A percentile compares a stretch with the other conserved stretches of the same genome.
phyloP scores from a whole-genome alignment of 129 eudicot species.

The sunflower (Helianthus annuus) region DNA sequence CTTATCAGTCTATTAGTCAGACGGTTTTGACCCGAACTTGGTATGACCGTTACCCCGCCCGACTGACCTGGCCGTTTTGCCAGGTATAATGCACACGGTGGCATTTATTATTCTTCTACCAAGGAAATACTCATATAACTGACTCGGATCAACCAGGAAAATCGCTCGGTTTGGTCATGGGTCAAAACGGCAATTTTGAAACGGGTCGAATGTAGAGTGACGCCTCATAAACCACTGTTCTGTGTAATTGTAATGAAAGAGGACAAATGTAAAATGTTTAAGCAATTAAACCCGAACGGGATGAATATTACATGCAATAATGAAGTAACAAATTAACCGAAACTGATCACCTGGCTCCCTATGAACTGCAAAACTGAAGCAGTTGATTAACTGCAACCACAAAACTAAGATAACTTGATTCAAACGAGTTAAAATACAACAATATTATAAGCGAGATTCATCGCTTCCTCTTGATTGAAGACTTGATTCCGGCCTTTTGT shows the following conservation, averaged over 20 bases:
- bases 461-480: slow-evolving; percentile 32
- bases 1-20: no score
- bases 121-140: no score
- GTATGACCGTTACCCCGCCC: no score
- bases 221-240: neutral
- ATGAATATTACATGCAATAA: slow-evolving; percentile 15
- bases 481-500: slow-evolving; percentile 45
- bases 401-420: slow-evolving; percentile 2
- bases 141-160: neutral
- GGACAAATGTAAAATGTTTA: neutral
- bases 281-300: neutral
- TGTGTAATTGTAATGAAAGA: neutral
- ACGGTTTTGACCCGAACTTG: no score
- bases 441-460: slow-evolving; percentile 22
- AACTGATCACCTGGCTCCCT: slow-evolving; percentile 24
- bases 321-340: slow-evolving; percentile 20
- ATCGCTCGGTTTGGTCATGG: neutral
- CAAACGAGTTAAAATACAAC: neutral
- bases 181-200: neutral
- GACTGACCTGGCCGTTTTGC: no score
- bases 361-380: slow-evolving; percentile 41
- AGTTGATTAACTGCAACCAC: slow-evolving; percentile 22
- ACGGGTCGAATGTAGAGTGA: neutral
- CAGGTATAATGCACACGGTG: no score
- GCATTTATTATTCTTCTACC: no score